A percentile compares a stretch with the other conserved stretches of the same genome.
phyloP scores from a whole-genome alignment of 2,329 filamentous ascomycete genomes.

The Colletotrichum sp. region DNA sequence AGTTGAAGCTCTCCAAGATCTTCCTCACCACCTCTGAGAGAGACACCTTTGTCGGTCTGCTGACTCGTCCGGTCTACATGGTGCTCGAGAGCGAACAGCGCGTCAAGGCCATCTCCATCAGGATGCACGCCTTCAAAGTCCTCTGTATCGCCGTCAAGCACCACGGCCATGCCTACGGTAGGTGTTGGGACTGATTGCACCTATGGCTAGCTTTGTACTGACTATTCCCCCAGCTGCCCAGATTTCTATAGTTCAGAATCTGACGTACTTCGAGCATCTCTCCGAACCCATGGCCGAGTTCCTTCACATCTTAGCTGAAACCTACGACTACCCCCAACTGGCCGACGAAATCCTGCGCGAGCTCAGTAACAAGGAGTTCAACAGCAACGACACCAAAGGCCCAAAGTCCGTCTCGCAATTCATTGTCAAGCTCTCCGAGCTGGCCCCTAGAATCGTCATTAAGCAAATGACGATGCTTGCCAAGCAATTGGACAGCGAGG shows the following conservation, averaged over 20 bases:
- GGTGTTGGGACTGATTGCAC: slow-evolving; percentile 22
- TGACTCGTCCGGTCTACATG: slow-evolving; percentile 92
- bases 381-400: slow-evolving; percentile 91
- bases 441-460: slow-evolving; percentile 89
- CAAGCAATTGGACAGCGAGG: slow-evolving; percentile 94
- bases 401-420: slow-evolving; percentile 97
- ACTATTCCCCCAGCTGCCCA: slow-evolving; percentile 73
- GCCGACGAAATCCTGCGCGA: slow-evolving; percentile 93
- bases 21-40: slow-evolving; percentile 96
- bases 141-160: slow-evolving; percentile 97
- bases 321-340: slow-evolving; percentile 96
- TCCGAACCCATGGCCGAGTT: slow-evolving; percentile 99
- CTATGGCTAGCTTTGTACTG: slow-evolving; percentile 24
- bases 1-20: slow-evolving; percentile 88
- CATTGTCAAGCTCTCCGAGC: slow-evolving; percentile 89
- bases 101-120: slow-evolving; percentile 85
- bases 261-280: slow-evolving; percentile 98
- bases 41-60: slow-evolving; percentile 90
- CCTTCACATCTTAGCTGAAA: slow-evolving; percentile 91
- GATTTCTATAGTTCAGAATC: slow-evolving; percentile 95
- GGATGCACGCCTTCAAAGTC: slow-evolving; percentile 98
- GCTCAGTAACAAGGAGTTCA: slow-evolving; percentile 97
- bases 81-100: slow-evolving; percentile 93
- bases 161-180: slow-evolving; percentile 95
- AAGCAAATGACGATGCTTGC: slow-evolving; percentile 97